phyloP scores from a whole-genome alignment of 78 protist genomes.

The Thecamonas trahens region DNA sequence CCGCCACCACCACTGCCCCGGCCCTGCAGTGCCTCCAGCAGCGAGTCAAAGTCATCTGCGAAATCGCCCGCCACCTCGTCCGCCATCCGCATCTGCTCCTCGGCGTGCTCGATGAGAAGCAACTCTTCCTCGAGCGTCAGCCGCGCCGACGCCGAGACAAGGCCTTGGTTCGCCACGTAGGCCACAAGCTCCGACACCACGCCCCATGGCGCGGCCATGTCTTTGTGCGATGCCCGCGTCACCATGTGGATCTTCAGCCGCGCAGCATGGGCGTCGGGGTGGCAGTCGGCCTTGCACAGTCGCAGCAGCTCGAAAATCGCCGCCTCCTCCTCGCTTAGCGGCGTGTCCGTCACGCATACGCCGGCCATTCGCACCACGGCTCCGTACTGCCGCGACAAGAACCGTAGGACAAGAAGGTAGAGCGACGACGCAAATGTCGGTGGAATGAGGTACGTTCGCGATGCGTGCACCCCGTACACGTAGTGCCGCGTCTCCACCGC shows the following conservation, averaged over 20 bases:
- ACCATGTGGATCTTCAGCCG: slow-evolving; percentile 45
- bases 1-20: too few species aligned
- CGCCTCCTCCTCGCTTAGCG: slow-evolving; percentile 10
- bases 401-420: slow-evolving; percentile 21
- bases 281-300: slow-evolving; percentile 12
- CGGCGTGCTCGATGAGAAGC: neutral
- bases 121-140: slow-evolving; percentile 25
- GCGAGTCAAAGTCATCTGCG: too few species aligned
- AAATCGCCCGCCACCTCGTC: too few species aligned
- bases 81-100: neutral
- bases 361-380: slow-evolving; percentile 8
- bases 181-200: slow-evolving; percentile 3
- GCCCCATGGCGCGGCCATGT: slow-evolving; percentile 21
- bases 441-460: slow-evolving; percentile 11
- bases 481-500: slow-evolving; percentile 19
- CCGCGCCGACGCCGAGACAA: slow-evolving; percentile 36
- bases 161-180: slow-evolving; percentile 7
- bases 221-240: too few species aligned
- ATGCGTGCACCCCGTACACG: slow-evolving; percentile 24
- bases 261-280: slow-evolving; percentile 51
- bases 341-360: slow-evolving; percentile 18
- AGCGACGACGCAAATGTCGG: slow-evolving; percentile 26
- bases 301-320: slow-evolving; percentile 2
- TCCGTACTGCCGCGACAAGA: slow-evolving; percentile 9
- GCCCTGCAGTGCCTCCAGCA: too few species aligned